A percentile compares a stretch with the other conserved stretches of the same genome.
These are phyloP conservation scores for Rhodosporidiobolus sp. DNA, from an alignment of 768 basidiomycete species.

Conservation along the genomic window DNA sequence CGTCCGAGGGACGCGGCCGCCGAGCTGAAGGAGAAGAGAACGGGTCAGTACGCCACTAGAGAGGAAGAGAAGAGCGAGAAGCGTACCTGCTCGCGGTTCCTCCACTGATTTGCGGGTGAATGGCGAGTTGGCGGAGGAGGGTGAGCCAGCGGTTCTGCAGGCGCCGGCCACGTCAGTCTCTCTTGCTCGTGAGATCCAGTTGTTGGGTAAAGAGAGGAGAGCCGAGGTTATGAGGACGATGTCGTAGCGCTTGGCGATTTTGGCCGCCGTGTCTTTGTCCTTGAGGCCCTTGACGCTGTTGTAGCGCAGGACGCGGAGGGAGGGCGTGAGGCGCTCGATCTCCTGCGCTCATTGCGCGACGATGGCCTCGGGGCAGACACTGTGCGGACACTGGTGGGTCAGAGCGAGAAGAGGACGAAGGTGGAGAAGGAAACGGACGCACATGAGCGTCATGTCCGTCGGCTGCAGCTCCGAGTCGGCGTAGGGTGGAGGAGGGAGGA, in stretches of 20 bases:
- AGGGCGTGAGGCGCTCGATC: slow-evolving; percentile 49
- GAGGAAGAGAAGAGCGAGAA: too few relatives aligned
- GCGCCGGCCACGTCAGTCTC: too few relatives aligned
- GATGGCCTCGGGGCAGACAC: slow-evolving; percentile 50
- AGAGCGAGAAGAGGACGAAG: too few relatives aligned
- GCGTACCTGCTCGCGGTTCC: slow-evolving; percentile 2
- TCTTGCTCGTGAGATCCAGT: too few relatives aligned
- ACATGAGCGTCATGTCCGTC: slow-evolving; percentile 46
- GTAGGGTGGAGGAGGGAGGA: too few relatives aligned
- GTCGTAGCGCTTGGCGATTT: slow-evolving; percentile 33
- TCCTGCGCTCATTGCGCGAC: slow-evolving; percentile 51
- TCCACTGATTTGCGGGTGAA: slow-evolving; percentile 32
- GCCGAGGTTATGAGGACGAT: slow-evolving; percentile 44
- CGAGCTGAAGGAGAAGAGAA: too few relatives aligned
- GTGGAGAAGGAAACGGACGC: too few relatives aligned
- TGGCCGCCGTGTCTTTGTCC: not conserved
- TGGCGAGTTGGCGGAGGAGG: slow-evolving; percentile 28
- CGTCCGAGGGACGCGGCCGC: slow-evolving; percentile 26
- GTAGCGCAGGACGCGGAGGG: slow-evolving; percentile 49
- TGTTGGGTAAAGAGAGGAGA: too few relatives aligned
- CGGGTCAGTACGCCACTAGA: too few relatives aligned
- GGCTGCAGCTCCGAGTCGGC: slow-evolving; percentile 39
- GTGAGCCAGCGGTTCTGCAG: slow-evolving; percentile 37
- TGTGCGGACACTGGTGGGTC: too few relatives aligned
- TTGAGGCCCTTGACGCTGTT: slow-evolving; percentile 34